phyloP scores from a whole-genome alignment of 176 grass and related monocot genomes.

The Urochloa ruziziensis region DNA sequence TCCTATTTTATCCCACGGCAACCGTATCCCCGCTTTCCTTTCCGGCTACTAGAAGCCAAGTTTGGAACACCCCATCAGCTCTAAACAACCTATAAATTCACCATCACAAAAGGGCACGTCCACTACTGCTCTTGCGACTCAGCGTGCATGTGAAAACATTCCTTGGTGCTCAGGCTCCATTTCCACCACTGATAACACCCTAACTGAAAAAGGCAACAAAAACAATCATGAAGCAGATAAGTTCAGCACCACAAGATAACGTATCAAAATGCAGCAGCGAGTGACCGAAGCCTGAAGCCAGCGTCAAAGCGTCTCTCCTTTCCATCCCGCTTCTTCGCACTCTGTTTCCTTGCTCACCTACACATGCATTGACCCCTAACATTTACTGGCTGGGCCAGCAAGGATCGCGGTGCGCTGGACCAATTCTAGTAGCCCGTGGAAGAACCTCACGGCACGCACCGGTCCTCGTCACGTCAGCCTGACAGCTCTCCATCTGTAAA shows the following conservation, averaged over 20 bases:
- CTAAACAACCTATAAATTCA: neutral
- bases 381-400: neutral
- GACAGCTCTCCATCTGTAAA: slow-evolving; percentile 35
- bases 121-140: neutral
- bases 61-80: neutral
- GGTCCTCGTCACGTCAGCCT: slow-evolving; percentile 12
- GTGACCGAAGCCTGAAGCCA: neutral
- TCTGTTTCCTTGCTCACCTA: neutral
- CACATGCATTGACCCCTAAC: neutral
- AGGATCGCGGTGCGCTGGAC: slow-evolving; percentile 9
- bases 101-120: slow-evolving; percentile 20
- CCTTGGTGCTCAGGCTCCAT: slow-evolving; percentile 1
- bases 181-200: slow-evolving; percentile 12
- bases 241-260: slow-evolving; percentile 16
- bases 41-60: slow-evolving; percentile 10
- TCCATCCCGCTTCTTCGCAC: neutral
- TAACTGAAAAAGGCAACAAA: slow-evolving; percentile 17
- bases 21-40: neutral
- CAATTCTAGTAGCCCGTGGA: slow-evolving; percentile 3
- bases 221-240: slow-evolving; percentile 45
- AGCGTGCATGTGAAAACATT: neutral
- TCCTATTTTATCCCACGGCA: slow-evolving; percentile 17
- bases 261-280: neutral
- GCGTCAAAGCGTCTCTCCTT: slow-evolving; percentile 21
- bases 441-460: neutral